phyloP scores from a whole-genome alignment of 192 early-diverging fungal genomes.

The Backusella mclennaniae region DNA sequence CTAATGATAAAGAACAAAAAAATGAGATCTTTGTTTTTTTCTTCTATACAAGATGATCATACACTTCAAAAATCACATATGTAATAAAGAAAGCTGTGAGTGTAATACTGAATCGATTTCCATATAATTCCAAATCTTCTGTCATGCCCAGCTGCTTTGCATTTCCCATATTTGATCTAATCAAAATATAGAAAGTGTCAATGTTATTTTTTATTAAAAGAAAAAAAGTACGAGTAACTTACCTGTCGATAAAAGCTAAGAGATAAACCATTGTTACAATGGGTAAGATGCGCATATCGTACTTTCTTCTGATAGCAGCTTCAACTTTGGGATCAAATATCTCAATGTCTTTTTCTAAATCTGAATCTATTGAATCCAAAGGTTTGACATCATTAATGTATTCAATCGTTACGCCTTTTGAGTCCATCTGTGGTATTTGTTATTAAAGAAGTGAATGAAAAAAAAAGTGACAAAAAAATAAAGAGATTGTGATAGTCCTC shows the following conservation, averaged over 20 bases:
- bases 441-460: not conserved
- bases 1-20: not conserved
- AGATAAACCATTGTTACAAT: slow-evolving; percentile 7
- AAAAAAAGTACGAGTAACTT: not conserved
- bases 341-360: not conserved
- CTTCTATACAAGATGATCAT: not conserved
- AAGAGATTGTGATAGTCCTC: not conserved
- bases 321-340: not conserved
- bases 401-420: not conserved
- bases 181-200: not conserved
- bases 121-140: slow-evolving; percentile 5
- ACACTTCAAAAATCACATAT: slow-evolving; percentile 12
- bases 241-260: slow-evolving; percentile 16
- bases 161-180: slow-evolving; percentile 19
- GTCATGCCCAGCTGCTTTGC: slow-evolving; percentile 12
- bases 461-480: not conserved
- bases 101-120: slow-evolving; percentile 13
- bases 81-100: slow-evolving; percentile 15
- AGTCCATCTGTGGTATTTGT: not conserved
- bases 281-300: not conserved
- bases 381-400: not conserved
- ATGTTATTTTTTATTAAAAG: not conserved
- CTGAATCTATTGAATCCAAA: not conserved
- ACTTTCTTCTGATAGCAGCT: slow-evolving; percentile 11
- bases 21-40: not conserved